phyloP scores from a whole-genome alignment of 2,329 filamentous ascomycete species.

The Talaromyces sp. region DNA sequence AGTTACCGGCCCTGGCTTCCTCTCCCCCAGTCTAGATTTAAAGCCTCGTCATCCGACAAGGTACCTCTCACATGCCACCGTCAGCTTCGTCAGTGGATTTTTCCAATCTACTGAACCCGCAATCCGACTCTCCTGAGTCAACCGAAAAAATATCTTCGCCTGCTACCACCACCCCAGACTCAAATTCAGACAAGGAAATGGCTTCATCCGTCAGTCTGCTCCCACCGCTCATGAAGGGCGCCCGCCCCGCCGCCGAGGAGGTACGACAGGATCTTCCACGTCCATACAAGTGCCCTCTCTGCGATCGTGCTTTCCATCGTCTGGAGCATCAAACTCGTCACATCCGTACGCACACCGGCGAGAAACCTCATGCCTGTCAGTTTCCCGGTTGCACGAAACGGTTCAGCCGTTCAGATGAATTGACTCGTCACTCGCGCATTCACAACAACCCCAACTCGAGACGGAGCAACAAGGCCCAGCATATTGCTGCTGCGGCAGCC shows the following conservation, averaged over 20 bases:
- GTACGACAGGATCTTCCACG: conserved; percentile 75
- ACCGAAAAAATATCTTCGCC: neutral
- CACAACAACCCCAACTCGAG: conserved; percentile 98
- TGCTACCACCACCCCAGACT: conserved; percentile 9
- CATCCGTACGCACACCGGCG: conserved; percentile 94
- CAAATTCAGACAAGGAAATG: conserved; percentile 32
- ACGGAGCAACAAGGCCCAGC: conserved; percentile 77
- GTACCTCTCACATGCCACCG: conserved; percentile 65
- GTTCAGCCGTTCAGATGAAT: conserved; percentile 92
- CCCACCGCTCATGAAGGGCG: conserved; percentile 41
- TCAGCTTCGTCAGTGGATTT: conserved; percentile 69
- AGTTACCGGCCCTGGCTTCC: neutral
- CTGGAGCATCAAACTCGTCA: conserved; percentile 89
- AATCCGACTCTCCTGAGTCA: conserved; percentile 5
- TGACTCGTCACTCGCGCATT: conserved; percentile 94
- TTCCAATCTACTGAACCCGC: conserved; percentile 66
- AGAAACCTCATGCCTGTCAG: conserved; percentile 95
- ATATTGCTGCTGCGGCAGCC: conserved; percentile 54
- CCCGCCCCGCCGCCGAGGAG: conserved; percentile 56
- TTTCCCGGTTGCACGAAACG: conserved; percentile 95
- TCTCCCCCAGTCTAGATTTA: neutral
- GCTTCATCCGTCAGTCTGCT: conserved; percentile 42
- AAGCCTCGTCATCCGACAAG: conserved; percentile 12
- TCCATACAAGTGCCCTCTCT: conserved; percentile 97
- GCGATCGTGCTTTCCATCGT: conserved; percentile 97